Evolutionary conservation across 306 rosid genomes (phyloP).

Genomic region (Castanea sativa): DNA sequence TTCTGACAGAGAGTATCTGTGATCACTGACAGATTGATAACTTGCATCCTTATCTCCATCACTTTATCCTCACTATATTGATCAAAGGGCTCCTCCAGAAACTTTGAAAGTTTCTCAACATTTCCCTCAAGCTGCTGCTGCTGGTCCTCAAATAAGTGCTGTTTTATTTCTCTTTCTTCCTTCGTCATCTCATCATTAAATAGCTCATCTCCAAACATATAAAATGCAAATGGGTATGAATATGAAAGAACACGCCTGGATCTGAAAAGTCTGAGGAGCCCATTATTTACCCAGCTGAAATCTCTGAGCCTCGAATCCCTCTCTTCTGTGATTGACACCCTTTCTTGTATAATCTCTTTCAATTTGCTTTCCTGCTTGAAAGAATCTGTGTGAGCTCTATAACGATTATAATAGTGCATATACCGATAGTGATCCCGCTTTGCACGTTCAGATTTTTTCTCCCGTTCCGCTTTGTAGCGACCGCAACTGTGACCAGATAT

Average conservation of each 20-base stretch:
- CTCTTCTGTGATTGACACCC: slow-evolving; percentile 64
- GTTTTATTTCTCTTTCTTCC: slow-evolving; percentile 68
- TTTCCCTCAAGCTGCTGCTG: slow-evolving; percentile 96
- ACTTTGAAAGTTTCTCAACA: slow-evolving; percentile 84
- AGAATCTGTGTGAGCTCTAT: slow-evolving; percentile 97
- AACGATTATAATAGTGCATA: slow-evolving; percentile 90
- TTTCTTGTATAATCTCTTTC: slow-evolving; percentile 61
- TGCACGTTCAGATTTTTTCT: slow-evolving; percentile 75
- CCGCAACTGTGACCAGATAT: slow-evolving; percentile 97
- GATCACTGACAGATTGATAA: slow-evolving; percentile 59
- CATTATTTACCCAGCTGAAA: slow-evolving; percentile 84
- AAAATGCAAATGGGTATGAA: slow-evolving; percentile 95
- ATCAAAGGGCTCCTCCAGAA: slow-evolving; percentile 78
- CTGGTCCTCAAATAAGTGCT: slow-evolving; percentile 94
- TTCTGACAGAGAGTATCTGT: slow-evolving; percentile 71
- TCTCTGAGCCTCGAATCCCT: slow-evolving; percentile 61
- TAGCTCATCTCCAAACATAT: slow-evolving; percentile 94
- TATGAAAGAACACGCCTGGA: slow-evolving; percentile 95
- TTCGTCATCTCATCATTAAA: slow-evolving; percentile 75
- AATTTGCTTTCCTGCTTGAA: slow-evolving; percentile 82
- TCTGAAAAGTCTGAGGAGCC: slow-evolving; percentile 80
- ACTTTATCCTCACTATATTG: slow-evolving; percentile 53
- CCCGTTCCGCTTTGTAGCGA: slow-evolving; percentile 66
- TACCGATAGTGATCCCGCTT: slow-evolving; percentile 79
- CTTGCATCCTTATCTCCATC: slow-evolving; percentile 67